Percentiles rank a stretch among this genome's conserved stretches.
Evolutionary conservation across 2,329 filamentous ascomycete species (phyloP).

Genomic region (Neonectria neomacrospora): DNA sequence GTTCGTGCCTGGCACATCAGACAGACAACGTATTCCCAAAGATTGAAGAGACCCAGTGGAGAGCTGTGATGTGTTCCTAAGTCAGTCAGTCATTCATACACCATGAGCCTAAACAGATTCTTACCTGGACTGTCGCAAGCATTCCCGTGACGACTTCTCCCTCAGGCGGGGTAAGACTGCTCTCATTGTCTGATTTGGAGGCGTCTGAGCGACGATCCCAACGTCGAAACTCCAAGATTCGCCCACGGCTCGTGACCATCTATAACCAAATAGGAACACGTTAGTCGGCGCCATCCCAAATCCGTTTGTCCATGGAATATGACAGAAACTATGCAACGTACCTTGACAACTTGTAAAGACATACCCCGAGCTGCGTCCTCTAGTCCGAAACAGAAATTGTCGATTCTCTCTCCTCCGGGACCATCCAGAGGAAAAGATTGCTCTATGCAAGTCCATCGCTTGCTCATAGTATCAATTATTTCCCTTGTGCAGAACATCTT

Average conservation of each 20-base stretch:
- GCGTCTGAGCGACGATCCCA: background rate
- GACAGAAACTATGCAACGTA: background rate
- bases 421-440: slow-evolving; percentile 17
- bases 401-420: slow-evolving; percentile 18
- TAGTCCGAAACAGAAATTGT: background rate
- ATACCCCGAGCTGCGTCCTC: background rate
- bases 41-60: background rate
- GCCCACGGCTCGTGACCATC: background rate
- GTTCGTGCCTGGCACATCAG: background rate
- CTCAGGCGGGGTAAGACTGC: background rate
- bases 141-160: slow-evolving; percentile 3
- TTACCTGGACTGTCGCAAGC: slow-evolving; percentile 3
- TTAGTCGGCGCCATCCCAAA: background rate
- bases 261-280: background rate
- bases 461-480: fast-evolving
- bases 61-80: background rate
- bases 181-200: background rate
- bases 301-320: background rate
- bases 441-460: slow-evolving; percentile 2
- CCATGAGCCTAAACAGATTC: background rate
- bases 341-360: background rate
- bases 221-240: background rate
- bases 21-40: background rate
- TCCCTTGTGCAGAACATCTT: background rate
- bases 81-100: background rate